Percentiles rank a stretch among this genome's conserved stretches.
phyloP scores from a whole-genome alignment of 202 grass and related monocot species.

The Eragrostis tef region DNA sequence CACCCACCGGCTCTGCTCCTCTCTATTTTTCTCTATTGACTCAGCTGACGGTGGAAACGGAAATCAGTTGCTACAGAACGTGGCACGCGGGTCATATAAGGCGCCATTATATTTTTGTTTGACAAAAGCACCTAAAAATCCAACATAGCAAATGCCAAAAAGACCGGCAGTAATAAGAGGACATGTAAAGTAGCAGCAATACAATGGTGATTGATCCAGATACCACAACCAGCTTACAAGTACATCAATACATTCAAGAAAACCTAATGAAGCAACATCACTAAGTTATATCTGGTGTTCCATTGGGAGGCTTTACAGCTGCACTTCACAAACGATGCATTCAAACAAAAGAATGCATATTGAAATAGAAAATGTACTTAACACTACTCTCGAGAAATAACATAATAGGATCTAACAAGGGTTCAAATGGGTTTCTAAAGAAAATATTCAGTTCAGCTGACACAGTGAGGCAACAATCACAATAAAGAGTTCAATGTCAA shows the following conservation, averaged over 20 bases:
- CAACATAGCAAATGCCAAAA: not conserved
- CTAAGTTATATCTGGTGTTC: not conserved
- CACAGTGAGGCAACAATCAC: not conserved
- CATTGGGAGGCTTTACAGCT: constrained; percentile 10
- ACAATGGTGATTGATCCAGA: not conserved
- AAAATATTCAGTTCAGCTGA: constrained; percentile 3
- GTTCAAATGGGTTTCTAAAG: not conserved
- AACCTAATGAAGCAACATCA: constrained; percentile 3
- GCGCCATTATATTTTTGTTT: not conserved
- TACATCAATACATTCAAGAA: not conserved
- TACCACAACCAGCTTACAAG: not conserved
- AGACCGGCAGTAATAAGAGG: constrained; percentile 4
- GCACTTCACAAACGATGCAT: not conserved
- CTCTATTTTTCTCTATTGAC: no score
- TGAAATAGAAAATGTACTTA: not conserved
- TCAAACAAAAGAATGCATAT: not conserved
- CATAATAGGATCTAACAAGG: not conserved
- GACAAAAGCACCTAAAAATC: constrained; percentile 19
- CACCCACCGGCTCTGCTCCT: no score
- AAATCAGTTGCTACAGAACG: no score
- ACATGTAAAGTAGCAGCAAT: not conserved
- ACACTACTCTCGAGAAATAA: not conserved
- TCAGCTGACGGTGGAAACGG: no score
- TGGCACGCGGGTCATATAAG: no score
- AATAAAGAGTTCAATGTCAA: not conserved